A percentile compares a stretch with the other conserved stretches of the same genome.
Evolutionary conservation across 179 eudicot genomes (phyloP).

Genomic region (Carnegiea gigantea): DNA sequence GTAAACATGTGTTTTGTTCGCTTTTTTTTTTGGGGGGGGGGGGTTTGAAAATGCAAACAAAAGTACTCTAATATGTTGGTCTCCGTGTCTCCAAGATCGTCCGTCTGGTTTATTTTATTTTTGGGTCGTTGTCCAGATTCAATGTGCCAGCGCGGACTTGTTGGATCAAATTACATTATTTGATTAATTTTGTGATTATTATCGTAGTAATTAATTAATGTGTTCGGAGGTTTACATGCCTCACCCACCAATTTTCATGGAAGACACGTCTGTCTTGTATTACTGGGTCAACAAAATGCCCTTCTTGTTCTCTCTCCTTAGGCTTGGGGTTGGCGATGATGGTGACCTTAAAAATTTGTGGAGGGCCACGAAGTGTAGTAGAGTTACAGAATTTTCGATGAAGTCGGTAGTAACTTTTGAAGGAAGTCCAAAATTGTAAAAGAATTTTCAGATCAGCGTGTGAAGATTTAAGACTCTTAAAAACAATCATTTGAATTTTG

Average conservation of each 20-base stretch:
- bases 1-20: neutral
- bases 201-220: neutral
- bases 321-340: neutral
- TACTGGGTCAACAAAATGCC: neutral
- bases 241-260: neutral
- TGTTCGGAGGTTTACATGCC: neutral
- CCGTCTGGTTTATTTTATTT: neutral
- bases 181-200: neutral
- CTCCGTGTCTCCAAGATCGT: neutral
- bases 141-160: neutral
- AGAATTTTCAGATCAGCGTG: no score
- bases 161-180: neutral
- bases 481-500: no score
- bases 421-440: no score
- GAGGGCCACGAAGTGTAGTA: no score
- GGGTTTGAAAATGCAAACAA: no score
- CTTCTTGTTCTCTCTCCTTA: neutral
- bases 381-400: no score
- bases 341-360: neutral
- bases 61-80: neutral
- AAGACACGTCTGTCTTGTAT: neutral
- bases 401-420: no score
- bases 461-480: no score
- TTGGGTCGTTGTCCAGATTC: conserved; percentile 1
- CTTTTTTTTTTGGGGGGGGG: neutral